Evolutionary conservation across 2,329 filamentous ascomycete genomes (phyloP), one percentile per base, ranked within the genome.

Genomic region (Ophiosphaerella narmari): DNA sequence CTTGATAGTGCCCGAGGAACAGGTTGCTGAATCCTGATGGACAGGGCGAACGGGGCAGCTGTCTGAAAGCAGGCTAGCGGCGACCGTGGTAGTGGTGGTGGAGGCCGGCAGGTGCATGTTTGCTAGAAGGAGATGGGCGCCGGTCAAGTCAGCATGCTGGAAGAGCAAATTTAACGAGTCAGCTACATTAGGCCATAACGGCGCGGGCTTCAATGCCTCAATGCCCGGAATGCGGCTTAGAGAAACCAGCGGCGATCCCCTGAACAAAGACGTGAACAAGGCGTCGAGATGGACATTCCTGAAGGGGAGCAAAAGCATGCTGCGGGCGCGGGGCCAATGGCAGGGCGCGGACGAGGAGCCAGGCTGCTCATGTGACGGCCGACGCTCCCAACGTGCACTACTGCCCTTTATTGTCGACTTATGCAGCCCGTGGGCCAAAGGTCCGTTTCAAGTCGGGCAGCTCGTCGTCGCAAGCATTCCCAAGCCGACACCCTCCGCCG

Each of bases 371-470:
- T 14, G 16, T 16, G 11, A 18, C 18, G 26, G 11, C 26, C 26
- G 11, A 43, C 46, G 47, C 39, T 29, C 41, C 41, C 38, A 18
- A 24, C 43, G 36, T 29, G 31, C 41, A 24, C 21, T 9, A 16
- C 18, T 14, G 13, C 9, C 1, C 33, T 35, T 7, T 13, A 35
- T 40, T 24, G 6, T 13, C 18, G 18, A 18, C 14, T 31, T 55
- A 60, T 60, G 57, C 57, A 52, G 31, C 37, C 18, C 29, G 21
- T 39, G 18, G 18, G 35, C 46, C 43, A 34, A 45, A 48, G 51
- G 45, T 52, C 54, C 46, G 53, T 47, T 51, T 50, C 48, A 47
- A 43, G 47, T 39, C 51, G 38, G 40, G 37, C 49, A 39, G 47
- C 43, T 31, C 32, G 48, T 52, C 42, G 18, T 47, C 50, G 48